phyloP scores from a whole-genome alignment of 2,329 filamentous ascomycete genomes.

The Cladorrhinum sp. region DNA sequence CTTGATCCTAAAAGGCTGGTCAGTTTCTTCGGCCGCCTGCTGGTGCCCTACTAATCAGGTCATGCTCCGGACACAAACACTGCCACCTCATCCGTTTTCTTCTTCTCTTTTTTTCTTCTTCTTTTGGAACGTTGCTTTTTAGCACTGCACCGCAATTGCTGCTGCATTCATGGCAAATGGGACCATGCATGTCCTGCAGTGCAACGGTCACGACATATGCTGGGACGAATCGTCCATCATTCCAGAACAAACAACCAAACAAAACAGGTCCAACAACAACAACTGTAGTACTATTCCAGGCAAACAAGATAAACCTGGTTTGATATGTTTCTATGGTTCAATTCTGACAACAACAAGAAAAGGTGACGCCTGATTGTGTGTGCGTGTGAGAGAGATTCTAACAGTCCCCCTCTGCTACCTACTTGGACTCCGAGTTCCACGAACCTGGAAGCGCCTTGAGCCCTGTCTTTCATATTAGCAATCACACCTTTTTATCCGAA shows the following conservation, averaged over 20 bases:
- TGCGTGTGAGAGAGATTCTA: too few species aligned
- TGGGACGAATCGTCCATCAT: not conserved
- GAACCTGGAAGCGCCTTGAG: slow-evolving; percentile 14
- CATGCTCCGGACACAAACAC: not conserved
- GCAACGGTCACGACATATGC: not conserved
- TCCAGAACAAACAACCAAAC: not conserved
- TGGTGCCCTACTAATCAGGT: too few species aligned
- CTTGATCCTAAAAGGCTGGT: too few species aligned
- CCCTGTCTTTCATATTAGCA: slow-evolving; percentile 6
- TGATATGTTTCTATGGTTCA: too few species aligned
- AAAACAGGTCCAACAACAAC: not conserved
- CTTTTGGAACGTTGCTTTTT: not conserved
- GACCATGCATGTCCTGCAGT: too few species aligned
- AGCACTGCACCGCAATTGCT: too few species aligned
- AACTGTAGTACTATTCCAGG: too few species aligned
- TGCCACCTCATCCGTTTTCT: not conserved
- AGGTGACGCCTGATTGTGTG: too few species aligned
- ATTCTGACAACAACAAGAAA: not conserved
- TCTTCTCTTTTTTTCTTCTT: not conserved
- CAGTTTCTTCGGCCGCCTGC: too few species aligned
- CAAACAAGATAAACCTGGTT: too few species aligned
- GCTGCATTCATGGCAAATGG: too few species aligned
- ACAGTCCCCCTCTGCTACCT: not conserved
- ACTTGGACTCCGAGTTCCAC: not conserved
- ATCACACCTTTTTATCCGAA: not conserved